phyloP scores from a whole-genome alignment of 345 rosid species.

The Zanthoxylum bungeanum region DNA sequence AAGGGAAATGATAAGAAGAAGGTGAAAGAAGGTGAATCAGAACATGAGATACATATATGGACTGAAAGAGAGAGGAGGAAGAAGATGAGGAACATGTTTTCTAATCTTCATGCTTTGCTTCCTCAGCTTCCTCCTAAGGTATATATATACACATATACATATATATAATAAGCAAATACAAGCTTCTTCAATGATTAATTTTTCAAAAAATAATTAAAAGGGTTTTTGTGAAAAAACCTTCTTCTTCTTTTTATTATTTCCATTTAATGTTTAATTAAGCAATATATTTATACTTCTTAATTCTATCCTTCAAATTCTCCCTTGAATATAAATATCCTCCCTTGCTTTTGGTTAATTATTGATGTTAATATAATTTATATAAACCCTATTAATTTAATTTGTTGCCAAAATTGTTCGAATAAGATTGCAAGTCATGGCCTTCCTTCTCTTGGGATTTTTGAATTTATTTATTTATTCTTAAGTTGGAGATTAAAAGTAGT shows the following conservation, averaged over 20 bases:
- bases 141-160: neutral
- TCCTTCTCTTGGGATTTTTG: neutral
- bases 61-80: conserved; percentile 82
- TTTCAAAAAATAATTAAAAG: too few relatives aligned
- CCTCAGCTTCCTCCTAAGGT: conserved; percentile 84
- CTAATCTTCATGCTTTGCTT: conserved; percentile 66
- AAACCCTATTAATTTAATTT: neutral
- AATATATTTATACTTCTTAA: too few relatives aligned
- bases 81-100: conserved; percentile 76
- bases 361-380: neutral
- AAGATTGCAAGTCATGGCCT: neutral
- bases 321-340: neutral
- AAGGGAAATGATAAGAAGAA: conserved; percentile 11
- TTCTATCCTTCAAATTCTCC: neutral
- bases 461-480: too few relatives aligned
- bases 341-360: neutral
- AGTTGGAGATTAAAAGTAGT: too few relatives aligned
- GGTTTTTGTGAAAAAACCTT: too few relatives aligned
- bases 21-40: conserved; percentile 33
- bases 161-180: neutral
- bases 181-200: neutral
- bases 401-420: too few relatives aligned
- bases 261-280: neutral
- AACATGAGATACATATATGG: conserved; percentile 64
- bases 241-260: neutral